These are phyloP conservation scores for Sparassis latifolia DNA, from an alignment of 1,284 basidiomycete species.

Conservation along the genomic window DNA sequence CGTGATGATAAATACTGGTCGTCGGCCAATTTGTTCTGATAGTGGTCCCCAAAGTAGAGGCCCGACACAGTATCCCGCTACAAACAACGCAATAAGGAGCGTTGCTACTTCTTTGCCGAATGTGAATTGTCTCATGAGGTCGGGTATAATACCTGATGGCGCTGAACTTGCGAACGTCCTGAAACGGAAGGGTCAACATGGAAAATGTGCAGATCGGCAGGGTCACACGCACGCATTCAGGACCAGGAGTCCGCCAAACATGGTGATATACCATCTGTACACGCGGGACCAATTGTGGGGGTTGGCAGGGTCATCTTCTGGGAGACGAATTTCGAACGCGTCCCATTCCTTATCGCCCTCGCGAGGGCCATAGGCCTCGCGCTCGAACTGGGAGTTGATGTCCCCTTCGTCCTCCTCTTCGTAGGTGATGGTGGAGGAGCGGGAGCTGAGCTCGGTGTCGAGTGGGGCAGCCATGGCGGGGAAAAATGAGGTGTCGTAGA, in stretches of 20 bases:
- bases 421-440: conserved; percentile 12
- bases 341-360: conserved; percentile 25
- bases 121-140: conserved; percentile 45
- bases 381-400: conserved; percentile 21
- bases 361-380: conserved; percentile 21
- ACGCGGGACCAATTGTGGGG: conserved; percentile 54
- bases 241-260: conserved; percentile 53
- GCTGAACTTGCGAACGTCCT: conserved; percentile 62
- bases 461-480: background rate
- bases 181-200: background rate
- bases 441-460: conserved; percentile 7
- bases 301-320: conserved; percentile 32
- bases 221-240: conserved; percentile 50
- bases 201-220: background rate
- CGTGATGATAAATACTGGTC: conserved; percentile 57
- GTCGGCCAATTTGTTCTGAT: conserved; percentile 53
- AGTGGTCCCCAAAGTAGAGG: conserved; percentile 62
- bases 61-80: conserved; percentile 42
- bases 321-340: conserved; percentile 33
- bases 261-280: conserved; percentile 63
- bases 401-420: conserved; percentile 16
- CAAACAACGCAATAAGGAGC: conserved; percentile 35
- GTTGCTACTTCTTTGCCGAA: conserved; percentile 45
- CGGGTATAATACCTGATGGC: conserved; percentile 39
- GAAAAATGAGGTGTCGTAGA: background rate